phyloP scores from a whole-genome alignment of 176 grass and related monocot genomes.

The Oryza australiensis region DNA sequence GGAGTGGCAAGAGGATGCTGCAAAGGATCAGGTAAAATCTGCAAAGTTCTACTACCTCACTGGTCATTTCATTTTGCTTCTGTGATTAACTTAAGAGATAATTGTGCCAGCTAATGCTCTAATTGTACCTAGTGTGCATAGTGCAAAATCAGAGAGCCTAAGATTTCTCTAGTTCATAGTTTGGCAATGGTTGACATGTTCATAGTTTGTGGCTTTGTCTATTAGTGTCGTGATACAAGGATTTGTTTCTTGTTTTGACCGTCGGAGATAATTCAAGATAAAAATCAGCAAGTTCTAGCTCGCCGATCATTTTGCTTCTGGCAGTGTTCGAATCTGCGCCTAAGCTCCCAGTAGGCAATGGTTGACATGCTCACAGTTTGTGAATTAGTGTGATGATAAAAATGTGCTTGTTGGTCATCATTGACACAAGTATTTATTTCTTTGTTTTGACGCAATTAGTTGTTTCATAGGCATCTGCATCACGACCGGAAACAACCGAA shows the following conservation, averaged over 20 bases:
- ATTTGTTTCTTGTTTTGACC: no score
- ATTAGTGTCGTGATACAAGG: no score
- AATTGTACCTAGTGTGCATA: no score
- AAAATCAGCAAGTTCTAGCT: no score
- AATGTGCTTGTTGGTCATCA: not conserved
- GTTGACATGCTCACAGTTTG: no score
- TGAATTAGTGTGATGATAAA: not conserved
- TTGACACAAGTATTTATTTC: not conserved
- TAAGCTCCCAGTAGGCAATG: no score
- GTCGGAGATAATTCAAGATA: no score
- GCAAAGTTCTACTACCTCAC: no score
- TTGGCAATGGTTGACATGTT: slow-evolving; percentile 3
- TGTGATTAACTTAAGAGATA: not conserved
- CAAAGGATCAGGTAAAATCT: slow-evolving; percentile 64
- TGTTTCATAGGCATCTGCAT: not conserved
- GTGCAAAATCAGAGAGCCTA: not conserved
- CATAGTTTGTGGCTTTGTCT: no score
- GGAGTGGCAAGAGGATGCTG: slow-evolving; percentile 65
- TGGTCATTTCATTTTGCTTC: not conserved
- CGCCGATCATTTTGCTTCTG: no score
- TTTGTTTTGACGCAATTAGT: not conserved
- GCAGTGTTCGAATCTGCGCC: no score
- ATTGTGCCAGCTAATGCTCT: not conserved
- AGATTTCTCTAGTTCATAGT: not conserved
- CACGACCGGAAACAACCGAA: not conserved